Evolutionary conservation across 208 protist species (phyloP), one percentile per base, ranked within the genome.

Genomic region (Entamoeba invadens): DNA sequence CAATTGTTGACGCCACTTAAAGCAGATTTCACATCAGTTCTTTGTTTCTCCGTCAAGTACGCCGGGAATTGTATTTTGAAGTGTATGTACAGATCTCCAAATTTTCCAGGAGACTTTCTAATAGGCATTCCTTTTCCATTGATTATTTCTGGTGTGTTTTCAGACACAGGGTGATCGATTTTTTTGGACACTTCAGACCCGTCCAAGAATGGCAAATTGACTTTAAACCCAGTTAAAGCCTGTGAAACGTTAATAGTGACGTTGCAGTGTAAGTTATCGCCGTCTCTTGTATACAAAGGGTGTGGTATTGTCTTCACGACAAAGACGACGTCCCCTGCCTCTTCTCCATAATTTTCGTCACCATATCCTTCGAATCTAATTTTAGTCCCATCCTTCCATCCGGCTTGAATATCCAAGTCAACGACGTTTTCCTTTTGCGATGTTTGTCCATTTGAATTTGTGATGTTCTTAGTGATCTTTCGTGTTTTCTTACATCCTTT

Each of bases 341-440:
- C 18, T 47, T 47, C 21, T 10, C 38, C 50, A 25, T 91, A 91
- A 3, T 14, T 10, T 45, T 95, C 45, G 14, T 94, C 16, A 6
- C 94, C 94, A 12, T 72, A n/a, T 0, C 47, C 45, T 46, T 95
- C 46, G 45, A 94, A 95, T 16, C 44, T 94, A 1, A 95, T 18
- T 45, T 95, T 95, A 6, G 93, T 95, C n/a, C 94, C 94, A 35
- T 93, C 91, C 21, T 93, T 95, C 68, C 25, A 95, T 25, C 94
- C 94, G 6, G 94, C 16, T 93, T 91, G 31, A 38, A 95, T 95
- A 44, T 94, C 46, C 0, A n/a, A 5, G 3, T 6, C 45, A 45
- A 44, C 45, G 1, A 4, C 21, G 3, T 72, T 44, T 44, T 5
- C 3, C 10, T 44, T 10, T 93, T 93, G 45, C 16, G 14, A 42